Base-by-base conservation (phyloP, 169 alveolate genomes). In the Cryptosporidium baileyi region DNA sequence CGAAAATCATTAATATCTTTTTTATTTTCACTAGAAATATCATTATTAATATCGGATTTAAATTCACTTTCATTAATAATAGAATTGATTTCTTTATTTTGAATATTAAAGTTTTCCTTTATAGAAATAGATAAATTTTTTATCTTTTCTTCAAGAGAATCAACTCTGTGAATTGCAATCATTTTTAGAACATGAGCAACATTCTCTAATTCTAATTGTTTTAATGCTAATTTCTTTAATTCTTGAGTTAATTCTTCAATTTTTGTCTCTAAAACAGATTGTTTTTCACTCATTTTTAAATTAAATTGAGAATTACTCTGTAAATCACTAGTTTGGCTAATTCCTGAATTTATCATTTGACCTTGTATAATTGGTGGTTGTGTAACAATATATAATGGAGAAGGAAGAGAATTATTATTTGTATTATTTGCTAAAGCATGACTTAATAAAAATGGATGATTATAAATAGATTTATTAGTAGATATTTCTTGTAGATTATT, bases 81-180 rank as follows among this genome's bases (percentile, higher is more conserved):
- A n/a, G n/a, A n/a, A n/a, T n/a, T n/a, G n/a, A n/a, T n/a, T n/a
- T n/a, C 51, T 38, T 38, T 38, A 32, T 63, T 11, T n/a, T n/a
- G n/a, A n/a, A n/a, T n/a, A n/a, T n/a, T n/a, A n/a, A n/a, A n/a
- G n/a, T n/a, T n/a, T n/a, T n/a, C 67, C 22, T 26, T 11, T 11
- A 74, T 17, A 3, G 67, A 74, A 59, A n/a, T 43, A 7, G 85
- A 30, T n/a, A 74, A 59, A 7, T 51, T 51, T 36, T 51, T 40
- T 74, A 74, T 54, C 67, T 57, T 74, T 26, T 74, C 85, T 24
- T 74, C 85, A 22, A 74, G 36, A 47, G 74, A 54, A 51, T 74
- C 85, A 3, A 74, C 85, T 74, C 85, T 51, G n/a, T 51, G 65
- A 36, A 74, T 74, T 22, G 85, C 85, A 38, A 74, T 60, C 67